Evolutionary conservation across 331 rosid genomes (phyloP), one percentile per base, ranked within the genome.

Genomic region (Stylosanthes scabra): DNA sequence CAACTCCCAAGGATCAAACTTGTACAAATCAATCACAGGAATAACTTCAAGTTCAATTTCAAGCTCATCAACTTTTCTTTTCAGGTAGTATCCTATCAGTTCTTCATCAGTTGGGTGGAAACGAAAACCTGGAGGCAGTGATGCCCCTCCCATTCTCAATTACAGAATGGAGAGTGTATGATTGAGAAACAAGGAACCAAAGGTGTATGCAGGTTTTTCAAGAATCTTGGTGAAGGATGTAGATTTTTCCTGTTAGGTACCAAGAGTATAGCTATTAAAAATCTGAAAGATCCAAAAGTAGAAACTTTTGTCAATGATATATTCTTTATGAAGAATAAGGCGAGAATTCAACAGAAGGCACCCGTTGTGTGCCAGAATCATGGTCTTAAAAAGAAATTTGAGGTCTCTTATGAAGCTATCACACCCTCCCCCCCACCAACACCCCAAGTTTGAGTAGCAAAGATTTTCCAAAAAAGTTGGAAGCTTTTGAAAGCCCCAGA

Each of bases 21-120:
- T 91, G 88, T 93, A 90, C 80, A 93, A 88, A 74, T 93, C 97
- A 78, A 93, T 84, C n/a, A 86, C 96, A 0, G 96, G 98, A 42
- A 93, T 87, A 41, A 93, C 98, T 82, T 93, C 98, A 45, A 93
- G 96, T 83, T 93, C 98, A 68, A 93, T 86, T 77, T 88, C 80
- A 27, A 90, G 93, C 14, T 93, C 90, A 50, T 90, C 89, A 29
- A 91, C 89, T 74, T 93, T 93, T 68, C 98, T 90, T 67, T 79
- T 85, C 12, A 93, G 89, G 80, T 93, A 93, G 77, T 93, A 93
- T 40, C 90, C 96, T 55, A 93, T 86, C 76, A 93, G 47, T 70
- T 93, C 98, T 68, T 86, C 97, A 75, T 93, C 98, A 9, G 96
- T 93, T 25, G 98, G 98, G 71, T 91, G 97, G 76, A 93, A 93